phyloP scores from a whole-genome alignment of 2,329 filamentous ascomycete genomes.

The Taxawa tesnikishii region DNA sequence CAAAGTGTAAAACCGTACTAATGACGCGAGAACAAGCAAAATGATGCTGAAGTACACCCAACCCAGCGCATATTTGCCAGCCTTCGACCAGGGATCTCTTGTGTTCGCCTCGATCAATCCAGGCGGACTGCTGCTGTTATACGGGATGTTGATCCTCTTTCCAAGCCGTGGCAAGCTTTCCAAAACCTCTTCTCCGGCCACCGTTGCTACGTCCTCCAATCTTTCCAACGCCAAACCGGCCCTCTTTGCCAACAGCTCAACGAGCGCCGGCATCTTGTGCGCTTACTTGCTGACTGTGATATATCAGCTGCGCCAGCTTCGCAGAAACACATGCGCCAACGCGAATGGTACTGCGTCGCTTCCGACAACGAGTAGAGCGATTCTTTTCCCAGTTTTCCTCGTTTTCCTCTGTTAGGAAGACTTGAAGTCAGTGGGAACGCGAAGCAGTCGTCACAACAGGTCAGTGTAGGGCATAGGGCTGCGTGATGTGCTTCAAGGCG shows the following conservation, averaged over 20 bases:
- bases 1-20: slow-evolving; percentile 70
- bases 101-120: slow-evolving; percentile 43
- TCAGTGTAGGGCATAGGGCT: not conserved
- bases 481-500: not conserved
- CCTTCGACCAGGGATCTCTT: slow-evolving; percentile 65
- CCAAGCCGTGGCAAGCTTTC: slow-evolving; percentile 9
- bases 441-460: not conserved
- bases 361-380: not conserved
- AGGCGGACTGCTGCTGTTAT: slow-evolving; percentile 42
- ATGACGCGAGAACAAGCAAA: slow-evolving; percentile 52
- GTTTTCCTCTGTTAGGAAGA: not conserved
- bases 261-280: slow-evolving; percentile 19
- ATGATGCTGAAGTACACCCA: slow-evolving; percentile 82
- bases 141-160: slow-evolving; percentile 42
- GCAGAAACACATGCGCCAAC: not conserved
- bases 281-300: too few relatives aligned
- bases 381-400: not conserved
- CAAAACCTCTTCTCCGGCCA: slow-evolving; percentile 6
- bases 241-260: slow-evolving; percentile 15
- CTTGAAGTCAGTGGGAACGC: not conserved
- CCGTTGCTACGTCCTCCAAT: slow-evolving; percentile 4
- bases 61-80: slow-evolving; percentile 74
- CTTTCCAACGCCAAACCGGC: slow-evolving; percentile 14
- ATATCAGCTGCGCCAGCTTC: not conserved
- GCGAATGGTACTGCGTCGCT: too few relatives aligned